These are phyloP conservation scores for Blastobotrys aristatus DNA, from an alignment of 1,139 yeast species.

Conservation along the genomic window DNA sequence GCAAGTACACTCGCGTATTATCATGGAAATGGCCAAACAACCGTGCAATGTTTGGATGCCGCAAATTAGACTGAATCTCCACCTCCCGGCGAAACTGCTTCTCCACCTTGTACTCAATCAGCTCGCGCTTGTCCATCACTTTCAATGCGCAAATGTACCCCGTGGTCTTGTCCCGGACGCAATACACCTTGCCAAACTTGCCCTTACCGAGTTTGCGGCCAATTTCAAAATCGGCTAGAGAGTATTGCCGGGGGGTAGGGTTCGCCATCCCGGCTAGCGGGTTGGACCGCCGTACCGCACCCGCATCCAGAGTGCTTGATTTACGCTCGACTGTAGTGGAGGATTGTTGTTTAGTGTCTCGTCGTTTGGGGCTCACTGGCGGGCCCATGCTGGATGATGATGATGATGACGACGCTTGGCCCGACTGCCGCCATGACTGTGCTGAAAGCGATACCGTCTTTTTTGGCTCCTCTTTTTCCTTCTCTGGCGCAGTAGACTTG, in stretches of 20 bases:
- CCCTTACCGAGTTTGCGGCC: slow-evolving; percentile 92
- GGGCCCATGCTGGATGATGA: slow-evolving; percentile 19
- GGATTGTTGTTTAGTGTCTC: slow-evolving; percentile 3
- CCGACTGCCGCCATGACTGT: slow-evolving; percentile 23
- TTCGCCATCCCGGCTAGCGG: slow-evolving; percentile 27
- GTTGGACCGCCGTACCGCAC: slow-evolving; percentile 25
- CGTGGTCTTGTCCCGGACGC: slow-evolving; percentile 69
- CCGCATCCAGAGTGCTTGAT: slow-evolving; percentile 19
- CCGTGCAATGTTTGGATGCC: slow-evolving; percentile 73
- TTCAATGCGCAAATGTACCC: slow-evolving; percentile 87
- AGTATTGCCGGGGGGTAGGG: slow-evolving; percentile 25
- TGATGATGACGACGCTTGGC: neutral
- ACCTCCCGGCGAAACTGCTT: slow-evolving; percentile 86
- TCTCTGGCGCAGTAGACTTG: neutral
- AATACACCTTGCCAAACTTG: slow-evolving; percentile 86
- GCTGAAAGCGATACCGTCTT: slow-evolving; percentile 22
- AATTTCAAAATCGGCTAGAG: slow-evolving; percentile 68
- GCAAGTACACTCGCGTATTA: slow-evolving; percentile 66
- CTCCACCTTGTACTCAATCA: slow-evolving; percentile 72
- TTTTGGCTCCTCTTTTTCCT: slow-evolving; percentile 10
- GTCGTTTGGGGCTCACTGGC: slow-evolving; percentile 20
- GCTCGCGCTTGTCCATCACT: slow-evolving; percentile 80
- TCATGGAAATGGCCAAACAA: slow-evolving; percentile 86
- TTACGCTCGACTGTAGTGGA: slow-evolving; percentile 7
- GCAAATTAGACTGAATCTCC: slow-evolving; percentile 74